Evolutionary conservation across 73 alveolate species (phyloP).

Genomic region (Breviolum minutum): DNA sequence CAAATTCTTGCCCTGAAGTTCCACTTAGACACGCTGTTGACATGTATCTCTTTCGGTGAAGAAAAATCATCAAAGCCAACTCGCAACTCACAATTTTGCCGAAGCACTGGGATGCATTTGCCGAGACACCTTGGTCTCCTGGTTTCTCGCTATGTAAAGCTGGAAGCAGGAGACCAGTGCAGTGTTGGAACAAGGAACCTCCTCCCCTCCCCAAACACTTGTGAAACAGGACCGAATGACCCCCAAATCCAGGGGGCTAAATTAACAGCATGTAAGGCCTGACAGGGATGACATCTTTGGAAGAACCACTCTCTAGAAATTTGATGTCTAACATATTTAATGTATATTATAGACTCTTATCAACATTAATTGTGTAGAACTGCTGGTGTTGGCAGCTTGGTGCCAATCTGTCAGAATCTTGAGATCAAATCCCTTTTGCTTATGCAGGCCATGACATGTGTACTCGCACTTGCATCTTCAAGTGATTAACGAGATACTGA

Average conservation of each 20-base stretch:
- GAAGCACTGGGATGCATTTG: neutral
- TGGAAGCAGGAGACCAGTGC: neutral
- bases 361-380: neutral
- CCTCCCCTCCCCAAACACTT: conserved; percentile 44
- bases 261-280: neutral
- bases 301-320: neutral
- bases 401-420: too few relatives aligned
- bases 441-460: neutral
- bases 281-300: neutral
- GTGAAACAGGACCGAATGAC: neutral
- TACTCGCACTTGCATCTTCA: conserved; percentile 13
- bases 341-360: neutral
- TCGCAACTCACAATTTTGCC: neutral
- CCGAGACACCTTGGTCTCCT: conserved; percentile 5
- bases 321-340: neutral
- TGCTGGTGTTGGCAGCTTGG: too few relatives aligned
- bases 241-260: neutral
- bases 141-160: neutral
- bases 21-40: too few relatives aligned
- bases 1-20: too few relatives aligned
- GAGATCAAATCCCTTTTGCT: neutral
- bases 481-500: neutral
- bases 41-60: too few relatives aligned
- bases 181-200: conserved; percentile 37
- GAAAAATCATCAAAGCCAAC: too few relatives aligned